Conservation (phyloP, 306 rosid species). For the Sicyos baderoa region DNA sequence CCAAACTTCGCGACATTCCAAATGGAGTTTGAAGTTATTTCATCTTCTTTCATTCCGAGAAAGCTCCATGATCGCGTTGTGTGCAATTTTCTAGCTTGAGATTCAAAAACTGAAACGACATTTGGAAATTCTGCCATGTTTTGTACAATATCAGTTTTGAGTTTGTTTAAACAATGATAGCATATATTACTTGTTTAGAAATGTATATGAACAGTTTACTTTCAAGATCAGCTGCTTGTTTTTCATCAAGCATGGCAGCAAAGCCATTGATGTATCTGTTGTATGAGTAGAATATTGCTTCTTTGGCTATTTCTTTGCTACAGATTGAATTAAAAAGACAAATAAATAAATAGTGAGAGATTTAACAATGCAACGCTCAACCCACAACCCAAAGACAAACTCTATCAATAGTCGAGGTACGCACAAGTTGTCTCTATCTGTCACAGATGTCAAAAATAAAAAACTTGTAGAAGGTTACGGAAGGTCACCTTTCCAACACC, state of each 20-base stretch:
- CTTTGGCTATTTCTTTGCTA: neutral
- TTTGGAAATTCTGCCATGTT: neutral
- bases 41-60: neutral
- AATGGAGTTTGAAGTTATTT: neutral
- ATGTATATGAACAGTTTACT: conserved; percentile 10
- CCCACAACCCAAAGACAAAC: neutral
- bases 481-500: neutral
- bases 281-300: neutral
- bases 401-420: too few relatives aligned
- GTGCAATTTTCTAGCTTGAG: neutral
- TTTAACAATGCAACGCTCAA: neutral
- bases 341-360: neutral
- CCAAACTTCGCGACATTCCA: neutral
- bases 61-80: conserved; percentile 13
- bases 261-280: conserved; percentile 8
- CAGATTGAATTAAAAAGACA: neutral
- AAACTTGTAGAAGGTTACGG: too few relatives aligned
- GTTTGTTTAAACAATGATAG: neutral
- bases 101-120: conserved; percentile 1
- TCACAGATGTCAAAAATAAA: too few relatives aligned
- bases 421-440: too few relatives aligned
- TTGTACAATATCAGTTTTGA: neutral
- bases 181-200: conserved; percentile 4
- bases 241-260: conserved; percentile 14
- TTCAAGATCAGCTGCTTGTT: neutral